Base-by-base conservation (phyloP, 176 grass and related monocot species). In the Themeda triandra region DNA sequence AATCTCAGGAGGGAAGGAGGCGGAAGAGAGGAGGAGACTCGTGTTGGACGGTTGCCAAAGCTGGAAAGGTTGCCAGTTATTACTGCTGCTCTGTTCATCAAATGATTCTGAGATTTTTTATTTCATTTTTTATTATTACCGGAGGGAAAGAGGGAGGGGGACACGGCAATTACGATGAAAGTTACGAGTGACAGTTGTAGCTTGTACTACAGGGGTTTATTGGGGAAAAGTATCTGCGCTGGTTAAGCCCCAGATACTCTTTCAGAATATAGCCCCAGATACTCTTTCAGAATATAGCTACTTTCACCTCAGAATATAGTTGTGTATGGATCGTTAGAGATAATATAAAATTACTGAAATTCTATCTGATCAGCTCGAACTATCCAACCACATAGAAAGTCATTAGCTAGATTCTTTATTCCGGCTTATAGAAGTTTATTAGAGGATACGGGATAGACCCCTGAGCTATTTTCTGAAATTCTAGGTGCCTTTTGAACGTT, bases 11-110 rank as follows among this genome's bases (percentile, higher is more conserved):
- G 37, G 12, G 81, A 66, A 79, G 63, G 15, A 48, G 1, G 36
- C 4, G 69, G 8, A 69, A 46, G 23, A 21, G 6, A 5, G 21
- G 53, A 56, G n/a, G 58, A 45, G 36, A 68, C 60, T 78, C 49
- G 60, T 19, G 76, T 74, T 80, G 62, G 71, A 58, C 78, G 28
- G 79, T 59, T 75, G 46, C 33, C 69, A 30, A 32, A 59, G 73
- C 7, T 42, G 60, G 78, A 81, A 74, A 70, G 63, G 5, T 58
- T 18, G 37, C 13, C 45, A 23, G 53, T 6, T 51, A 45, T 8
- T 31, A 45, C 3, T 21, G 33, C 28, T 59, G 4, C 24, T 58
- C 37, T 71, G 64, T 71, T 71, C 49, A 17, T 45, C 51, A 29
- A 18, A 31, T 70, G 12, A 44, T n/a, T 67, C 11, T 51, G 14